These are phyloP conservation scores for Pseudogymnoascus sp. DNA, from an alignment of 2,329 filamentous ascomycete genomes.

Conservation along the genomic window DNA sequence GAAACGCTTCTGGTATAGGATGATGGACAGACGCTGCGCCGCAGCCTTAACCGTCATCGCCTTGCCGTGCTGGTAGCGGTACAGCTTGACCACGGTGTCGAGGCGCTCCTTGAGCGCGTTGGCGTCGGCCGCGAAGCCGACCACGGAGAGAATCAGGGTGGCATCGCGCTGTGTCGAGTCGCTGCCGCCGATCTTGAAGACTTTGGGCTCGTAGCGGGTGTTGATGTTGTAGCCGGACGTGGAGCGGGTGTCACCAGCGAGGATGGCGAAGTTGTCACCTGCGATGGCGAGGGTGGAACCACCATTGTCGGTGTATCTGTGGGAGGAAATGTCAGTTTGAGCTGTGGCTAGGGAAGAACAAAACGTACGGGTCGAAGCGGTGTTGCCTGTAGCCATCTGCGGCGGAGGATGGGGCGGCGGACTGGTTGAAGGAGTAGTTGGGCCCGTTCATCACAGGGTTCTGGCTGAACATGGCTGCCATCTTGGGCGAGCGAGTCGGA, in stretches of 20 bases:
- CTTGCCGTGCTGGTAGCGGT: slow-evolving; percentile 96
- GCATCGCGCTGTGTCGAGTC: slow-evolving; percentile 78
- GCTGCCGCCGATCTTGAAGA: slow-evolving; percentile 93
- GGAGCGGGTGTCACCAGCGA: slow-evolving; percentile 93
- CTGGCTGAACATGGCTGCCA: slow-evolving; percentile 63
- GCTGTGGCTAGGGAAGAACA: not conserved
- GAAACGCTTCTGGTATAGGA: slow-evolving; percentile 95
- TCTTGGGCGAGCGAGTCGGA: slow-evolving; percentile 29
- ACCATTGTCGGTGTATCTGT: slow-evolving; percentile 93
- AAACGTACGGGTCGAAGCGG: slow-evolving; percentile 76
- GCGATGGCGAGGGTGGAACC: slow-evolving; percentile 93
- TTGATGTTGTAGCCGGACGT: slow-evolving; percentile 99
- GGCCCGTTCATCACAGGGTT: slow-evolving; percentile 61
- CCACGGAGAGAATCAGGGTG: slow-evolving; percentile 83
- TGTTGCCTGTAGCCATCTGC: slow-evolving; percentile 59
- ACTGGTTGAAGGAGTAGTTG: slow-evolving; percentile 60
- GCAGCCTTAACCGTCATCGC: slow-evolving; percentile 90
- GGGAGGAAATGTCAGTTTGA: slow-evolving; percentile 8
- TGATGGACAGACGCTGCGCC: slow-evolving; percentile 88
- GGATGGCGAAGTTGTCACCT: slow-evolving; percentile 87
- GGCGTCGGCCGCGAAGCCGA: slow-evolving; percentile 92
- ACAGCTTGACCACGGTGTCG: slow-evolving; percentile 95
- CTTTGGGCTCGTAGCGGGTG: slow-evolving; percentile 87
- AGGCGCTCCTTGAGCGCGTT: slow-evolving; percentile 88
- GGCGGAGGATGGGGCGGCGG: slow-evolving; percentile 42